Base-by-base conservation (phyloP, 2,329 filamentous ascomycete genomes). In the Fragosphaeria purpurea region DNA sequence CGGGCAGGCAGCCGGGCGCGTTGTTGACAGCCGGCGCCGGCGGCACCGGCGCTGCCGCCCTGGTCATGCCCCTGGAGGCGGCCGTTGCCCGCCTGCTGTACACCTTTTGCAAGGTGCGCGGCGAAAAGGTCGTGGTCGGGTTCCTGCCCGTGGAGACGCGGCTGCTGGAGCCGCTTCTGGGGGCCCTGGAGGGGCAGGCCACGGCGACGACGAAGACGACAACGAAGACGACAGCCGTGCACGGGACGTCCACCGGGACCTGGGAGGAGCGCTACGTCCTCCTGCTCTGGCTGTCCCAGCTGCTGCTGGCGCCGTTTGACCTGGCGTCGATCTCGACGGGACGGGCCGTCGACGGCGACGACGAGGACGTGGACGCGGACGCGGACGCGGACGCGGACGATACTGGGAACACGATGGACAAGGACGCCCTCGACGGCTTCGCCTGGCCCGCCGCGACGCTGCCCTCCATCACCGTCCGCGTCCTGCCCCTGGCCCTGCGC, bases 201-300 rank as follows among this genome's bases (percentile, higher is more conserved):
- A 33, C 41, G 22, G 41, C 8, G n/a, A 35, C 32, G 12, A 56
- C 47, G 42, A 2, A 54, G 54, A 40, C 35, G 50, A 4, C 35
- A 51, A 2, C 41, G 51, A n/a, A 46, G 44, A 7, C 32, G 41
- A 2, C 48, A 48, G 2, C 37, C 10, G 7, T 41, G 54, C 3
- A 35, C 43, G 22, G 42, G 31, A 39, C 30, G 35, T 33, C 12
- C 7, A 46, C 52, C 0, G 58, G 59, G 6, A 74, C 75, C 1
- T 98, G 93, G 93, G 84, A 95, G 63, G 86, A 96, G 65, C 77
- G 86, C 49, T 97, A 96, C 62, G 73, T 96, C 13, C 80, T 90
- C 42, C 72, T 97, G 5, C 73, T 95, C 8, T 98, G 93, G 93
- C 77, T 91, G 34, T 86, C 85, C 1, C 86, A 93, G 66, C 70